phyloP scores from a whole-genome alignment of 345 rosid genomes.

The Aegle marmelos region DNA sequence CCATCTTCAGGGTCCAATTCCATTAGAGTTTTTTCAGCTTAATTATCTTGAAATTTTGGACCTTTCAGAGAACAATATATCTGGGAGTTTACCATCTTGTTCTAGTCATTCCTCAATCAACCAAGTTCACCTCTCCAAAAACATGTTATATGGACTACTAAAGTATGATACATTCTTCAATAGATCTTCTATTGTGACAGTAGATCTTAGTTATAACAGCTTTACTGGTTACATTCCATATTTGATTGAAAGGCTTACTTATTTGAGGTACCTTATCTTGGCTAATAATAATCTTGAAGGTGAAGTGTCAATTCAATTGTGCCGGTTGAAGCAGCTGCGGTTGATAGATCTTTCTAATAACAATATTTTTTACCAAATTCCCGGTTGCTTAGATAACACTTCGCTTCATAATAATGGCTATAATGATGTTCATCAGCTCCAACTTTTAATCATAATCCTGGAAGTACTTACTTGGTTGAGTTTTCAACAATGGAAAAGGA shows the following conservation, averaged over 20 bases:
- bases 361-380: no score
- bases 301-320: no score
- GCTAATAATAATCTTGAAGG: no score
- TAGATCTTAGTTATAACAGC: not conserved
- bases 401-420: no score
- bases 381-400: no score
- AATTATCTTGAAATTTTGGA: not conserved
- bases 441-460: accelerated
- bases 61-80: not conserved
- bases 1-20: not conserved
- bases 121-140: not conserved
- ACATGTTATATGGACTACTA: not conserved
- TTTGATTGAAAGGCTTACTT: not conserved
- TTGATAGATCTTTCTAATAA: no score
- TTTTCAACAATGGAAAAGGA: no score
- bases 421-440: no score
- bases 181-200: not conserved
- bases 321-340: no score
- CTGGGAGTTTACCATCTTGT: not conserved
- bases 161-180: not conserved
- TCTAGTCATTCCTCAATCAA: not conserved
- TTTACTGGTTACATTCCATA: not conserved
- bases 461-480: no score
- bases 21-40: not conserved
- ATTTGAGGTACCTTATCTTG: no score